Percentiles rank a stretch among this genome's conserved stretches.
Conservation (phyloP, 495 filamentous ascomycete genomes). For the Podospora comata region DNA sequence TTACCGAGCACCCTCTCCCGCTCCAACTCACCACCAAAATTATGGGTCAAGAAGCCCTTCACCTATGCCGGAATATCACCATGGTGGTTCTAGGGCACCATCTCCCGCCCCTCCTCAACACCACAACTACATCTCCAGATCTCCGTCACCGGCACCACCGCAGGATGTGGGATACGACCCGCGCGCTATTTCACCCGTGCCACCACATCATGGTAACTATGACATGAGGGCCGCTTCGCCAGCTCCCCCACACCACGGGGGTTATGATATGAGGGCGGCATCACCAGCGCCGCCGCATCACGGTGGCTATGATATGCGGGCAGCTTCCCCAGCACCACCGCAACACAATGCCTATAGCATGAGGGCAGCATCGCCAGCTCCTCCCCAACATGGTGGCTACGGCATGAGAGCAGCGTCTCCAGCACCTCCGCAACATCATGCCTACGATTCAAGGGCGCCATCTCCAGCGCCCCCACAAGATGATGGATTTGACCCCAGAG, state of each 20-base stretch:
- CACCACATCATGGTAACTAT: constrained; percentile 31
- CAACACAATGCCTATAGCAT: neutral
- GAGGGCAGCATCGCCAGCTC: constrained; percentile 33
- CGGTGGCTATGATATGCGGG: constrained; percentile 10
- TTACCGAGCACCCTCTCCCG: constrained; percentile 8
- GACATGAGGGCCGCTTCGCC: constrained; percentile 35
- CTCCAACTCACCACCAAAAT: constrained; percentile 2
- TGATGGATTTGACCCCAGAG: constrained; percentile 21
- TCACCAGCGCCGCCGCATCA: constrained; percentile 52
- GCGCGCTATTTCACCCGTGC: constrained; percentile 15
- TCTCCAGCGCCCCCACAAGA: constrained; percentile 20
- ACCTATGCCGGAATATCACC: neutral
- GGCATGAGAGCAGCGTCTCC: constrained; percentile 37
- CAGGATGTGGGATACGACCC: neutral
- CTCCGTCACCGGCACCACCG: constrained; percentile 4
- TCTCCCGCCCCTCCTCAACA: constrained; percentile 6
- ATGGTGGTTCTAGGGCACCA: neutral
- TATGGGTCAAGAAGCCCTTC: neutral
- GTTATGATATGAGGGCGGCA: constrained; percentile 49
- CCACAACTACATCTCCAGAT: neutral
- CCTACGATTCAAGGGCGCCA: constrained; percentile 20
- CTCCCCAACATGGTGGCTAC: constrained; percentile 20
- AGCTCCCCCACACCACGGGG: constrained; percentile 46
- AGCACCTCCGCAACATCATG: constrained; percentile 37
- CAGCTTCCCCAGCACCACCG: constrained; percentile 14